Evolutionary conservation across 2,329 filamentous ascomycete species (phyloP).

Genomic region (Botrytis hyacinthi): DNA sequence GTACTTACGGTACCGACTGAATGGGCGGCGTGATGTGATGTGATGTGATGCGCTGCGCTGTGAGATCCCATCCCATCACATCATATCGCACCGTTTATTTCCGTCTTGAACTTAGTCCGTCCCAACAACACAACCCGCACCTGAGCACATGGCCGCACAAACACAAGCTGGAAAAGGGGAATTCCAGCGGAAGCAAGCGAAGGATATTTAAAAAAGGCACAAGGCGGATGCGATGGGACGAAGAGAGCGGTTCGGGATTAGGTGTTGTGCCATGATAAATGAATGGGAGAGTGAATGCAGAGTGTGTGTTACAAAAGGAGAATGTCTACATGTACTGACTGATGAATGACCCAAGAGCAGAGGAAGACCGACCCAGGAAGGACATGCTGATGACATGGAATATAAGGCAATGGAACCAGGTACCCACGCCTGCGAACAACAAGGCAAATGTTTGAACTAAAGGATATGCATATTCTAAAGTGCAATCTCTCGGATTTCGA

Average conservation of each 20-base stretch:
- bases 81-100: constrained; percentile 19
- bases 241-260: constrained; percentile 6
- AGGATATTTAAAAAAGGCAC: constrained; percentile 11
- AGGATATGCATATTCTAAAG: constrained; percentile 11
- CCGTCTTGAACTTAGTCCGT: constrained; percentile 5
- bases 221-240: constrained; percentile 9
- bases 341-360: constrained; percentile 16
- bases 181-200: constrained; percentile 8
- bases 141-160: constrained; percentile 14
- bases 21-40: constrained; percentile 17
- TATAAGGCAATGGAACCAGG: constrained; percentile 16
- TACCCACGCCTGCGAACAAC: constrained; percentile 5
- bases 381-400: constrained; percentile 19
- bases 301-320: not conserved
- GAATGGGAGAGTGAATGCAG: not conserved
- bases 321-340: not conserved
- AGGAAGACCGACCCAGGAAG: constrained; percentile 1
- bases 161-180: constrained; percentile 7
- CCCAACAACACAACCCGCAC: constrained; percentile 1
- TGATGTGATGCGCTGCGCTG: not conserved
- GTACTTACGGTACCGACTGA: constrained; percentile 17
- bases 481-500: constrained; percentile 19
- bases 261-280: not conserved
- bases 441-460: not conserved
- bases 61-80: constrained; percentile 2